Evolutionary conservation across 768 basidiomycete species (phyloP).

Genomic region (Podaxis sp.): DNA sequence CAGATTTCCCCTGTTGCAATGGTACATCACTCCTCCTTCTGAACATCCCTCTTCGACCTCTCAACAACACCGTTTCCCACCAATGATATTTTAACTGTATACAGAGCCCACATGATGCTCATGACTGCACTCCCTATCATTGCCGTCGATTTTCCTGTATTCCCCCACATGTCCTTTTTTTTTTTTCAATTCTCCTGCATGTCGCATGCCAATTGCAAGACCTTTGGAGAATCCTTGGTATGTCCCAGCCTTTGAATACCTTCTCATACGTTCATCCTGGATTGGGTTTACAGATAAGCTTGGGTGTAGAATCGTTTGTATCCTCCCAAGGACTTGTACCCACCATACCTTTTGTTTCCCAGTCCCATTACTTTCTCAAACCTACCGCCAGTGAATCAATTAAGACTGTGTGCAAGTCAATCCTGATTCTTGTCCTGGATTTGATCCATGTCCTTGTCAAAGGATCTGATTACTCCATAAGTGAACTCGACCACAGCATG

Average conservation of each 20-base stretch:
- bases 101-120: constrained; percentile 93
- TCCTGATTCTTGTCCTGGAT: constrained; percentile 74
- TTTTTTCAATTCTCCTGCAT: too few relatives aligned
- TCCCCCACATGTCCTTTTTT: constrained; percentile 64
- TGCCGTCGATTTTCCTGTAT: constrained; percentile 93
- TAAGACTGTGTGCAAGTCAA: constrained; percentile 50
- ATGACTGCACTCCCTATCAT: constrained; percentile 89
- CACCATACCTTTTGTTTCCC: constrained; percentile 75
- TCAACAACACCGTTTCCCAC: constrained; percentile 29
- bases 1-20: constrained; percentile 38
- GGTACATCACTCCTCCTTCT: constrained; percentile 52
- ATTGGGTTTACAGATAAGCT: constrained; percentile 77
- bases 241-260: constrained; percentile 17
- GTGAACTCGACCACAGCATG: too few relatives aligned
- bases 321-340: constrained; percentile 94
- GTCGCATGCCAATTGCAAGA: constrained; percentile 79
- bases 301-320: constrained; percentile 96
- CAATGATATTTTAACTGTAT: constrained; percentile 81
- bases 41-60: constrained; percentile 27
- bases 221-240: constrained; percentile 92
- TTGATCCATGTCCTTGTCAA: constrained; percentile 86
- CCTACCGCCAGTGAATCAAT: constrained; percentile 53
- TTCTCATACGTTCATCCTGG: constrained; percentile 3
- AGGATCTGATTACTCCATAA: constrained; percentile 89
- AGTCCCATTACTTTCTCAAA: constrained; percentile 50